phyloP scores from a whole-genome alignment of 306 rosid species.

The Lupinus albus region DNA sequence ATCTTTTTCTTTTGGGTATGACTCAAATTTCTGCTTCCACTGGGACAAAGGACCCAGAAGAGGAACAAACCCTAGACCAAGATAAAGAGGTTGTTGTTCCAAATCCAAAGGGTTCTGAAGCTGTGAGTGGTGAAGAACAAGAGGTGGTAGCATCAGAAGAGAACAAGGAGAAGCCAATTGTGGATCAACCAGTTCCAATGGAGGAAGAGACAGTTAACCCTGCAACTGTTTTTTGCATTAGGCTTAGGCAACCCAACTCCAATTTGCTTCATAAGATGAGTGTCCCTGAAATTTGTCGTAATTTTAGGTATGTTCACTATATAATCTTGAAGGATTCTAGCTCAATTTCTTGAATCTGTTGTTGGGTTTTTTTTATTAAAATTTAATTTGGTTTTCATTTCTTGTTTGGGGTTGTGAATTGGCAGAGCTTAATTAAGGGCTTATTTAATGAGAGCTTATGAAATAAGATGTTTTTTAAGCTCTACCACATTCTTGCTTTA shows the following conservation, averaged over 20 bases:
- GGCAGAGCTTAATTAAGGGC: neutral
- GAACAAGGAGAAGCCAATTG: conserved; percentile 30
- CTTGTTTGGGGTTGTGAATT: neutral
- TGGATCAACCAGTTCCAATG: conserved; percentile 65
- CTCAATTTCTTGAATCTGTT: conserved; percentile 15
- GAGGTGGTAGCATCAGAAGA: conserved; percentile 32
- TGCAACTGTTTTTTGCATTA: conserved; percentile 79
- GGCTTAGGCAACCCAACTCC: conserved; percentile 76
- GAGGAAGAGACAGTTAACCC: conserved; percentile 76
- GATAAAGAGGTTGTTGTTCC: conserved; percentile 41
- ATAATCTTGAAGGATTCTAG: neutral
- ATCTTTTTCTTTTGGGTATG: conserved; percentile 53
- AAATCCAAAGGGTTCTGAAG: conserved; percentile 49
- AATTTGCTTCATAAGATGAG: conserved; percentile 90
- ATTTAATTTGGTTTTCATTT: neutral
- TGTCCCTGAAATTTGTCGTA: conserved; percentile 96
- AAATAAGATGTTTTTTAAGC: too few relatives aligned
- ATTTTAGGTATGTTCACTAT: conserved; percentile 63
- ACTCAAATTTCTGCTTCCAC: conserved; percentile 54
- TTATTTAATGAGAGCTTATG: too few relatives aligned
- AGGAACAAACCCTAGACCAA: conserved; percentile 44
- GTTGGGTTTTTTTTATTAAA: neutral
- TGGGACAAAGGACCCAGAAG: conserved; percentile 62
- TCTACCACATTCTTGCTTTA: too few relatives aligned
- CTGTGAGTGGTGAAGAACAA: conserved; percentile 45